Percentiles rank a stretch among this genome's conserved stretches.
Conservation (phyloP, 2,329 filamentous ascomycete genomes). For the Emydomyces testavorans region DNA sequence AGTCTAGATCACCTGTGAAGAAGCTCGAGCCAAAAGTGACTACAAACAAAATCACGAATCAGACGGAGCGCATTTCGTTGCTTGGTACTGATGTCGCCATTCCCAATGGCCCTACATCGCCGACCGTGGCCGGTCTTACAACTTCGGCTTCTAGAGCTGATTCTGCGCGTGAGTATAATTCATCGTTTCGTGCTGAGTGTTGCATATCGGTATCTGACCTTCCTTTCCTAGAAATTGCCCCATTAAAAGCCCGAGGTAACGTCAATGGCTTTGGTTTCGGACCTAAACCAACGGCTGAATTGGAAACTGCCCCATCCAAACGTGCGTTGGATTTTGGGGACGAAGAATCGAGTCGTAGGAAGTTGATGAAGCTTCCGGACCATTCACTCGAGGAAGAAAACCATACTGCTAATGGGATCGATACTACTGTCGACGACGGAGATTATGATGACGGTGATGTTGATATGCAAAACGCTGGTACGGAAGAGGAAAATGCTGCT, state of each 20-base stretch:
- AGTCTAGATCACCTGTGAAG: constrained; percentile 53
- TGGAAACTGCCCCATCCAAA: constrained; percentile 55
- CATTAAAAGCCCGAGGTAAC: constrained; percentile 56
- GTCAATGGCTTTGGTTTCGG: constrained; percentile 74
- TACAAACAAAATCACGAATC: constrained; percentile 60
- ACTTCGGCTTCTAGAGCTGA: constrained; percentile 30
- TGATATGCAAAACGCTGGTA: constrained; percentile 64
- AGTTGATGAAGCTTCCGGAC: constrained; percentile 79
- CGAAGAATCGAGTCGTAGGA: constrained; percentile 74
- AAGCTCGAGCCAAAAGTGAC: constrained; percentile 84
- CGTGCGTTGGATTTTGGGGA: constrained; percentile 76
- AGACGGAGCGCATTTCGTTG: constrained; percentile 43
- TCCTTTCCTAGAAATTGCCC: constrained; percentile 34
- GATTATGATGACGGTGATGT: constrained; percentile 55
- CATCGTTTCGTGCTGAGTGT: too few species aligned
- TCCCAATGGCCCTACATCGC: constrained; percentile 37
- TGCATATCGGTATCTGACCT: constrained; percentile 7
- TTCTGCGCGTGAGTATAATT: constrained; percentile 31
- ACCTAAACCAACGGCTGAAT: constrained; percentile 53
- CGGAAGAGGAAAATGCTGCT: constrained; percentile 77
- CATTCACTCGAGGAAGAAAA: constrained; percentile 55
- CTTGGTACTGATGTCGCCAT: constrained; percentile 46
- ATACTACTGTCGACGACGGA: constrained; percentile 37
- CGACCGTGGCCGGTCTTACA: constrained; percentile 27
- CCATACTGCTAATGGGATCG: constrained; percentile 45